Evolutionary conservation across 2,329 filamentous ascomycete genomes (phyloP).

Genomic region (Fusarium bactridioides): DNA sequence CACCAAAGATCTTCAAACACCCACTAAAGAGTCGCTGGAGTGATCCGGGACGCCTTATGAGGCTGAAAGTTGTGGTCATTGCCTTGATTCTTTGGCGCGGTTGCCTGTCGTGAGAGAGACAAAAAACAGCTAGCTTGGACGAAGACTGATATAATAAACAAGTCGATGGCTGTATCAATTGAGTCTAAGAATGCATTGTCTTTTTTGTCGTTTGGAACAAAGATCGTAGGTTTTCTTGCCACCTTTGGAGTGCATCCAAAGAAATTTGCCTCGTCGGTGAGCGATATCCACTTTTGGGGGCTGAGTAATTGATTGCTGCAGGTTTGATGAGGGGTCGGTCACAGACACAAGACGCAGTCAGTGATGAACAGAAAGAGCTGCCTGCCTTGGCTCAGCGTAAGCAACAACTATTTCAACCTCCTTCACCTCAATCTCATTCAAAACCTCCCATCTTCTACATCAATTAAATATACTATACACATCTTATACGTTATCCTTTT

Average conservation of each 20-base stretch:
- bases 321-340: background rate
- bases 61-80: background rate
- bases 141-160: fast-evolving
- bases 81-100: background rate
- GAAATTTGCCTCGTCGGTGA: background rate
- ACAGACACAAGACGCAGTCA: background rate
- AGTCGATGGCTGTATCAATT: fast-evolving
- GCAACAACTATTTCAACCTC: slow-evolving; percentile 2
- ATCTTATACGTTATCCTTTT: background rate
- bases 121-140: background rate
- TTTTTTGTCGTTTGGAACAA: fast-evolving
- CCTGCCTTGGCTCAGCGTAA: slow-evolving; percentile 2
- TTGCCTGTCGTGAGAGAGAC: background rate
- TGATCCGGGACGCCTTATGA: background rate
- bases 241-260: background rate
- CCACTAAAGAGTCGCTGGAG: background rate
- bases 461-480: fast-evolving
- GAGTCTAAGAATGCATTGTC: fast-evolving
- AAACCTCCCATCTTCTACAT: fast-evolving
- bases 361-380: background rate
- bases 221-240: background rate
- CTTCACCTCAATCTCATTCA: background rate
- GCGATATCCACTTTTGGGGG: slow-evolving; percentile 11
- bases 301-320: slow-evolving; percentile 7
- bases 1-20: background rate